Evolutionary conservation across 2,329 filamentous ascomycete species (phyloP).

Genomic region (Scytalidium sp.): DNA sequence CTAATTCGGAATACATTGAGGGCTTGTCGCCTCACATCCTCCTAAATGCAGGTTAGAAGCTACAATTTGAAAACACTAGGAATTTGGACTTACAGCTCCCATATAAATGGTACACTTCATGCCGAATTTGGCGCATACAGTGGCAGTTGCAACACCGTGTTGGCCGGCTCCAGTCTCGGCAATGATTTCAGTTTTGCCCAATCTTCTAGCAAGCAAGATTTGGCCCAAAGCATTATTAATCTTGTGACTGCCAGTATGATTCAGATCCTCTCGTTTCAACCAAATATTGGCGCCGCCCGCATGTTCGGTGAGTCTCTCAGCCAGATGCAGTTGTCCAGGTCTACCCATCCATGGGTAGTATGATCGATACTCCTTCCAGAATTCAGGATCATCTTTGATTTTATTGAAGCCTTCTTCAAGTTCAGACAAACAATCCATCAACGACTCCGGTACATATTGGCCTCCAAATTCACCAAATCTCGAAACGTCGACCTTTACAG

Average conservation of each 20-base stretch:
- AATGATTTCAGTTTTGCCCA: conserved; percentile 97
- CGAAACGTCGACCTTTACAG: conserved; percentile 64
- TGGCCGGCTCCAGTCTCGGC: conserved; percentile 97
- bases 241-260: conserved; percentile 98
- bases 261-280: conserved; percentile 95
- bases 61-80: neutral
- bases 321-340: conserved; percentile 86
- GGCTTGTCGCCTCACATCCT: conserved; percentile 93
- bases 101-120: conserved; percentile 99
- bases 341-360: conserved; percentile 98
- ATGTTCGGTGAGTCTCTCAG: conserved; percentile 81
- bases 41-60: conserved; percentile 33
- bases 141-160: conserved; percentile 96
- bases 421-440: conserved; percentile 94
- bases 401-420: conserved; percentile 88
- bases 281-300: conserved; percentile 95
- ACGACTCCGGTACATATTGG: conserved; percentile 93
- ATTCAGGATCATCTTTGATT: conserved; percentile 80
- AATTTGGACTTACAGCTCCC: conserved; percentile 59
- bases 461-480: conserved; percentile 96
- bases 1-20: conserved; percentile 99
- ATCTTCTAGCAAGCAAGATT: conserved; percentile 75
- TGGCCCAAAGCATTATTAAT: conserved; percentile 99
- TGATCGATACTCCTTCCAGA: conserved; percentile 95
- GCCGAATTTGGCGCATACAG: conserved; percentile 95